Base-by-base conservation (phyloP, 257 asterid genomes). In the Nicotiana undulata region DNA sequence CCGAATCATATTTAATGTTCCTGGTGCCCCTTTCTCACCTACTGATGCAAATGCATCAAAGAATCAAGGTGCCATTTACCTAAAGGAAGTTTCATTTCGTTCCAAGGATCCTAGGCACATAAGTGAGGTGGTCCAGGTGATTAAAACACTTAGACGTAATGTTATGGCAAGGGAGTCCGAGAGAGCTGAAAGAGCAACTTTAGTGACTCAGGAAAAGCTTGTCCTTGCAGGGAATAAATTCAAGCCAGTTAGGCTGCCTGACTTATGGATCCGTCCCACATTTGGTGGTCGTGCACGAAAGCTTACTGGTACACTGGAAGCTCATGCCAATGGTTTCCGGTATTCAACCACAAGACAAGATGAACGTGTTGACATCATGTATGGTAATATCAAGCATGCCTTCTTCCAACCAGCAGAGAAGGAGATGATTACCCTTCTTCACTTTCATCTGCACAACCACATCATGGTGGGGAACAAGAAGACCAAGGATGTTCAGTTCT, bases 381-480 rank as follows among this genome's bases (percentile, higher is more conserved):
- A 65, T 68, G 83, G 61, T 40, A 84, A 84, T 67, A 66, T 84
- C 82, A 84, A 84, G 46, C 86, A 84, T 76, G 84, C 84, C 16
- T 84, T 84, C 75, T 84, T 84, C 81, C 86, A 84, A 61, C 86
- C 86, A 59, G 82, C 86, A 65, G 86, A 84, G 75, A 84, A 84
- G 86, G 84, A 84, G 74, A 84, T 84, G 86, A 81, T 84, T 67
- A 84, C 86, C 55, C 84, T 84, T 18, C 68, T 84, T 60, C 86
- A 84, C 61, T 84, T 84, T 63, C 86, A 84, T 84, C 80, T 84
- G 76, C 86, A 76, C 58, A 84, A 84, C 68, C 86, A 84, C 80
- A 84, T 84, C 65, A 84, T 84, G 86, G 86, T 84, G 51, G 86
- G 86, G 44, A 84, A 84, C 65, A 86, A 83, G 80, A 86, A 86